Base-by-base conservation (phyloP, 2,329 filamentous ascomycete species). In the Leptoxyphium fumago region DNA sequence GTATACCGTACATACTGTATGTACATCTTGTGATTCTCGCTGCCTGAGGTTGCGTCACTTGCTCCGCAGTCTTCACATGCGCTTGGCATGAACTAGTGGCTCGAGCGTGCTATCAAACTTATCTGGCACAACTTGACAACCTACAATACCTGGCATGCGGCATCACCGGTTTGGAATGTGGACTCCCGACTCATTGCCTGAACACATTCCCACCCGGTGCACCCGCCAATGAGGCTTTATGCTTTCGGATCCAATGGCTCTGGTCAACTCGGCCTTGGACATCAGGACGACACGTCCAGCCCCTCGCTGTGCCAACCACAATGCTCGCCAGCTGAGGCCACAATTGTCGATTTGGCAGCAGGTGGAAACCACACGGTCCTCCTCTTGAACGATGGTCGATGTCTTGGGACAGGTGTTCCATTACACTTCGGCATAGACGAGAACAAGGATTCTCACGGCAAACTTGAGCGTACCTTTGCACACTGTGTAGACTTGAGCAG, bases 321-420 rank as follows among this genome's bases (percentile, higher is more conserved):
- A 15, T 36, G 32, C 15, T 36, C 32, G 4, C 9, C 32, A 13
- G 21, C 7, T 26, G 15, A 36, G 15, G 15, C 32, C 4, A 36
- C 13, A 13, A 5, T 36, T 9, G 11, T 13, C 15, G 28, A 44
- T 14, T 30, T 38, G 10, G 17, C 39, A 14, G 71, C 84, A 7
- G 89, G 89, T 3, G 88, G 88, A 1, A 95, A 95, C 56, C 89
- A 95, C 61, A 93, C 86, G 0, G 64, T 95, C 3, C 60, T 94
- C 9, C 67, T 87, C 10, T 75, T 73, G n/a, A 56, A 67, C 3
- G 58, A 68, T 21, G 80, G 80, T 0, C 13, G 15, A 15, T 36
- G 32, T 36, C 15, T 36, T 15, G 32, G 32, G 4, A 36, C 32
- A 13, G 32, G 32, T 15, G 9, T 36, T 9, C 32, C 32, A 3